Evolutionary conservation across 352 stramenopile genomes (phyloP).

Genomic region (Thraustotheca clavata): DNA sequence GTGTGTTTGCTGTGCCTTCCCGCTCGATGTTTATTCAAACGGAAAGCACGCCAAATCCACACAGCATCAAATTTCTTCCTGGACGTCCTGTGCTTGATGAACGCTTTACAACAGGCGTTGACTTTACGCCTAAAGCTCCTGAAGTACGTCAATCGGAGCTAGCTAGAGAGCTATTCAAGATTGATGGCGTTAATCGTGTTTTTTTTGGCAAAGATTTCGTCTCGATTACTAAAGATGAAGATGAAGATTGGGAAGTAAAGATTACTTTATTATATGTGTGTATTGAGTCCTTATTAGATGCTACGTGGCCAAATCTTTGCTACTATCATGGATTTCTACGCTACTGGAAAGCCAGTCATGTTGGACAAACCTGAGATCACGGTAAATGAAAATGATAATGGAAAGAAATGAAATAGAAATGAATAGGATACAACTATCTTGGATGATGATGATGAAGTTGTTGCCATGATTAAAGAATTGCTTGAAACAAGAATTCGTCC

Average conservation of each 20-base stretch:
- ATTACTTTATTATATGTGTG: too few relatives aligned
- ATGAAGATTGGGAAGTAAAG: conserved; percentile 88
- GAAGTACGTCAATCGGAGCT: conserved; percentile 90
- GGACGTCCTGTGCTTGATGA: conserved; percentile 85
- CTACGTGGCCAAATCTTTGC: conserved; percentile 91
- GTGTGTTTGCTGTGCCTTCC: conserved; percentile 30
- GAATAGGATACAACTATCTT: conserved; percentile 88
- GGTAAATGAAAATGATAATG: conserved; percentile 29
- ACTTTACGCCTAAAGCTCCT: conserved; percentile 76
- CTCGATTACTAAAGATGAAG: conserved; percentile 95
- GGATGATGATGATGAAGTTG: conserved; percentile 96
- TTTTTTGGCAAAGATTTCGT: conserved; percentile 98
- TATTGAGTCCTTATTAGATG: conserved; percentile 29
- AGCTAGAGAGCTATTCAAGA: conserved; percentile 93
- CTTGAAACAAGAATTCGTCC: conserved; percentile 97
- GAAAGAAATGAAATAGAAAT: too few relatives aligned
- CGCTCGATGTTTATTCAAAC: conserved; percentile 98
- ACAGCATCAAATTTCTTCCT: conserved; percentile 97
- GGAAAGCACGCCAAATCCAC: conserved; percentile 96
- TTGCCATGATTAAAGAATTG: conserved; percentile 99
- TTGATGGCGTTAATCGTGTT: conserved; percentile 93
- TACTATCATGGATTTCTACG: conserved; percentile 98
- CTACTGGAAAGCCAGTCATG: conserved; percentile 80
- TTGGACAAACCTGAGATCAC: conserved; percentile 79
- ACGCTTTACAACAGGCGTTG: conserved; percentile 77